A percentile compares a stretch with the other conserved stretches of the same genome.
phyloP scores from a whole-genome alignment of 345 rosid species.

The Eucalyptus tenuipes region DNA sequence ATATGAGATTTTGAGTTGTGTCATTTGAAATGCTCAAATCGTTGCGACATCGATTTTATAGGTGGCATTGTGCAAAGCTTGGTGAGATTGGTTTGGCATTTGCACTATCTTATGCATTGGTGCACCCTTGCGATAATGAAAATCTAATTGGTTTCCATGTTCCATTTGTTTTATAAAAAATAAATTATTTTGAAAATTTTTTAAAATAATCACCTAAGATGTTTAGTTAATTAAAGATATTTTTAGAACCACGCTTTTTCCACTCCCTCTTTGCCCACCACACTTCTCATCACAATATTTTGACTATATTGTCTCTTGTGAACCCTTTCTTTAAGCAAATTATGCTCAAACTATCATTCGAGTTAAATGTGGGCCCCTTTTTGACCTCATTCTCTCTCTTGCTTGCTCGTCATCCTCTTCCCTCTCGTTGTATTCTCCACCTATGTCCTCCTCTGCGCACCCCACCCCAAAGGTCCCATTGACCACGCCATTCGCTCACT shows the following conservation, averaged over 20 bases:
- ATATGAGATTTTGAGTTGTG: accelerated
- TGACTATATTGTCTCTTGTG: accelerated
- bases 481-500: background rate
- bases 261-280: accelerated
- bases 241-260: no score
- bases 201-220: no score
- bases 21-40: background rate
- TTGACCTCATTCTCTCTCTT: background rate
- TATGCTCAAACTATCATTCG: background rate
- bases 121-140: background rate
- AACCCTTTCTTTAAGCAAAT: background rate
- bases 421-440: background rate
- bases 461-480: background rate
- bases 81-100: background rate
- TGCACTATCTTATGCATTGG: background rate
- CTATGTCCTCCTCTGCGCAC: background rate
- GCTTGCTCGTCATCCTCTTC: background rate
- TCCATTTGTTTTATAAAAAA: no score
- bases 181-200: no score
- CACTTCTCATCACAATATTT: background rate
- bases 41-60: accelerated
- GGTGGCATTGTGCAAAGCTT: background rate
- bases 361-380: background rate
- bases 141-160: no score
- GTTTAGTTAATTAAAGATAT: background rate